phyloP scores from a whole-genome alignment of 164 flowering plant genomes.

The Dillenia suffruticosa region DNA sequence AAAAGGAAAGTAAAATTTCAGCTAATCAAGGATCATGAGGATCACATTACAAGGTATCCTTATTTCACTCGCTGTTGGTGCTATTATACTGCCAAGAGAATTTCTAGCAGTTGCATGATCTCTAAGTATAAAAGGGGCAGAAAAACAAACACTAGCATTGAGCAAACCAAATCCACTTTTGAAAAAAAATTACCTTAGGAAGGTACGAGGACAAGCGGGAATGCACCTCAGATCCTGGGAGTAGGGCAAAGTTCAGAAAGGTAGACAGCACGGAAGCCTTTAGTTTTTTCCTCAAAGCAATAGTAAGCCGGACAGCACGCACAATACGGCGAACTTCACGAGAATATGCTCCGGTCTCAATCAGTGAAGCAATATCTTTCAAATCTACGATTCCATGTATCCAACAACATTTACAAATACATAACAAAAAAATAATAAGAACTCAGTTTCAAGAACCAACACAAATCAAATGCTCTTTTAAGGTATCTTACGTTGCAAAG shows the following conservation, averaged over 20 bases:
- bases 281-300: slow-evolving; percentile 60
- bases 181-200: slow-evolving; percentile 56
- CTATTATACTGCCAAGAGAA: no score
- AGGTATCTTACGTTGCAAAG: slow-evolving; percentile 51
- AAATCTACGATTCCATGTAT: slow-evolving; percentile 39
- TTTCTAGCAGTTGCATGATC: no score
- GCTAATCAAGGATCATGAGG: no score
- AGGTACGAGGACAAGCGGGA: slow-evolving; percentile 50
- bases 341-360: slow-evolving; percentile 71
- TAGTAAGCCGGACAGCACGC: slow-evolving; percentile 68
- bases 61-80: no score
- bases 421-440: not conserved
- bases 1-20: no score
- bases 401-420: not conserved
- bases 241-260: slow-evolving; percentile 56
- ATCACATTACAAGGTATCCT: no score
- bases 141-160: no score
- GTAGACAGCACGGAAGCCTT: slow-evolving; percentile 50
- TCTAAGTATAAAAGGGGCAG: no score
- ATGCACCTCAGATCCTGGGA: slow-evolving; percentile 69
- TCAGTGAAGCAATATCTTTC: slow-evolving; percentile 66
- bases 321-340: slow-evolving; percentile 66
- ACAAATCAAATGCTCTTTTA: not conserved
- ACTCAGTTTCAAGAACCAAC: not conserved
- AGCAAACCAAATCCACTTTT: no score